Percentiles rank a stretch among this genome's conserved stretches.
These are phyloP conservation scores for Arthromyces matolae DNA, from an alignment of 768 basidiomycete genomes.

Conservation along the genomic window DNA sequence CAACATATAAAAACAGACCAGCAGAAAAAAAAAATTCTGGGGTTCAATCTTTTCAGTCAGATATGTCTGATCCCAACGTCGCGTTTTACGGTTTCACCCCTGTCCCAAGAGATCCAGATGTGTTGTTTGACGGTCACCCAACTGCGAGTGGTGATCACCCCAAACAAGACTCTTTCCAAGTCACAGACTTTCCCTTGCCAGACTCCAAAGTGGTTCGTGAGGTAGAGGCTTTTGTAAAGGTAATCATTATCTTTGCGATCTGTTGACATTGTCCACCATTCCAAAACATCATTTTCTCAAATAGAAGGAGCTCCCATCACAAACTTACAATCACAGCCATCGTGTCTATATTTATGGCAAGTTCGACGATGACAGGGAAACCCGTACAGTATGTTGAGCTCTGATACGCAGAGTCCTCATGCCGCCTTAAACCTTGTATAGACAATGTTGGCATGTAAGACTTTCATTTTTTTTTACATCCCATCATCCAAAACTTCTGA, in stretches of 20 bases:
- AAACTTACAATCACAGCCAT: slow-evolving; percentile 47
- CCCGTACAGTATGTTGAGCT: no score
- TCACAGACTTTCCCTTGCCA: slow-evolving; percentile 40
- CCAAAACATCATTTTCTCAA: not conserved
- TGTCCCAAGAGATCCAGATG: slow-evolving; percentile 44
- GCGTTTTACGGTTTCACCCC: slow-evolving; percentile 45
- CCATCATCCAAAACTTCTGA: no score
- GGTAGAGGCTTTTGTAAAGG: slow-evolving; percentile 38
- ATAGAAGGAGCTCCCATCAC: slow-evolving; percentile 40
- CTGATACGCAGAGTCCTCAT: no score
- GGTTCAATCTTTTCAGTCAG: not conserved
- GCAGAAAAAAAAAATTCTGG: not conserved
- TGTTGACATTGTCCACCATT: not conserved
- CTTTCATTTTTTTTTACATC: not conserved
- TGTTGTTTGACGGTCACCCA: slow-evolving; percentile 43
- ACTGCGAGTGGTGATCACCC: slow-evolving; percentile 39
- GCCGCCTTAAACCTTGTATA: no score
- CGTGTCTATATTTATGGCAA: slow-evolving; percentile 49
- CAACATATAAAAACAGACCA: no score
- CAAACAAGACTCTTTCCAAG: slow-evolving; percentile 37
- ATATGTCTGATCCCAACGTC: slow-evolving; percentile 24
- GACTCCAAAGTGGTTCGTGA: slow-evolving; percentile 35
- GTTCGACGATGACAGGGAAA: no score
- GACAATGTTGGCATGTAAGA: slow-evolving; percentile 45
- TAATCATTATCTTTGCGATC: slow-evolving; percentile 11